Evolutionary conservation across 2,329 filamentous ascomycete genomes (phyloP).

Genomic region (Cyphellophora attinorum): DNA sequence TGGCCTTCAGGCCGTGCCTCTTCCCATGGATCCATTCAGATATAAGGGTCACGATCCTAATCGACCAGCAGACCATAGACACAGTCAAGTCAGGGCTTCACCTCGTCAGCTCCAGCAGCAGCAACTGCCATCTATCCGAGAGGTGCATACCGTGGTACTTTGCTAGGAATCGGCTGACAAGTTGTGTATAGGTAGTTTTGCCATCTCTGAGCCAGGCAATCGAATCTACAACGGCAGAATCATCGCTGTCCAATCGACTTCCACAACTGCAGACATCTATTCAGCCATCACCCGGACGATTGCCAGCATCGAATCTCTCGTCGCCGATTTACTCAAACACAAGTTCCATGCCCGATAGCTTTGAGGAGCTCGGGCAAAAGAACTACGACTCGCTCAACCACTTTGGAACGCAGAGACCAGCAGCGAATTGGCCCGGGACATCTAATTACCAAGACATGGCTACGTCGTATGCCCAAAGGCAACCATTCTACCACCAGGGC

Average conservation of each 20-base stretch:
- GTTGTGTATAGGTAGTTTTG: too few relatives aligned
- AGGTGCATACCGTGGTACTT: too few relatives aligned
- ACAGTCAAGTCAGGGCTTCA: too few relatives aligned
- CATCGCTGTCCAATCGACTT: conserved; percentile 1
- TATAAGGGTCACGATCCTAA: conserved; percentile 5
- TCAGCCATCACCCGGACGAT: conserved; percentile 6
- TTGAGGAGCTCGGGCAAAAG: conserved; percentile 1
- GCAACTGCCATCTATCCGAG: conserved; percentile 12
- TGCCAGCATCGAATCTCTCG: conserved; percentile 7
- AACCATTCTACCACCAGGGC: background rate
- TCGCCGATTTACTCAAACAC: conserved; percentile 8
- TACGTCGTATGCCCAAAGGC: conserved; percentile 1
- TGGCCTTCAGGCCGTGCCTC: too few relatives aligned
- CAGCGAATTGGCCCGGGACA: background rate
- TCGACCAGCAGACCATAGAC: conserved; percentile 6
- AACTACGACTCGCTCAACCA: conserved; percentile 1
- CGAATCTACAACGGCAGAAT: too few relatives aligned
- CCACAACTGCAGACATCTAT: too few relatives aligned
- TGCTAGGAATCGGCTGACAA: too few relatives aligned
- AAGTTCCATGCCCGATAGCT: conserved; percentile 2
- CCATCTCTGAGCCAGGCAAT: too few relatives aligned
- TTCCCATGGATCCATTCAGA: too few relatives aligned
- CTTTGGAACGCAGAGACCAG: background rate
- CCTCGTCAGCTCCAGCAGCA: too few relatives aligned
- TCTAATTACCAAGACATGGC: conserved; percentile 1